Conservation (phyloP, 768 basidiomycete genomes). For the Boletus eberwhitei region DNA sequence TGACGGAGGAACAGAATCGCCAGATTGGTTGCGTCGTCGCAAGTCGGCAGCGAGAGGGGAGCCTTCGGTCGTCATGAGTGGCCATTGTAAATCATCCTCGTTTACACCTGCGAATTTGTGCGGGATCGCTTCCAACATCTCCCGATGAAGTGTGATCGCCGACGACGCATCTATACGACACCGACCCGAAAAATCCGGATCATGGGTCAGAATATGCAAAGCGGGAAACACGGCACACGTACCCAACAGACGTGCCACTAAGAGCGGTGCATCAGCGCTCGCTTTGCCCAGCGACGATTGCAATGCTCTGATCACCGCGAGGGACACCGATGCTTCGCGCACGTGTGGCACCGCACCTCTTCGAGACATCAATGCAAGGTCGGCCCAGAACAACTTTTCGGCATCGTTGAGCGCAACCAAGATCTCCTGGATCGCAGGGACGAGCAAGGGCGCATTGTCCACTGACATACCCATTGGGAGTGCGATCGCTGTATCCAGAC, state of each 20-base stretch:
- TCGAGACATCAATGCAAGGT: conserved; percentile 50
- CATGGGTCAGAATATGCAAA: not conserved
- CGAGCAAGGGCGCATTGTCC: conserved; percentile 36
- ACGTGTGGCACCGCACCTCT: conserved; percentile 68
- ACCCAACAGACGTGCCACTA: conserved; percentile 68
- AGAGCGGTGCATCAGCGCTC: conserved; percentile 43
- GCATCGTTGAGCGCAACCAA: conserved; percentile 60
- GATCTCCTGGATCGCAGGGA: conserved; percentile 54
- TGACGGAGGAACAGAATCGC: conserved; percentile 14
- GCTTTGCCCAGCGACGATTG: conserved; percentile 76
- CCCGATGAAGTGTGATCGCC: conserved; percentile 77
- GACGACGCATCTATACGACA: conserved; percentile 59
- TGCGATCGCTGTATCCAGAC: conserved; percentile 59
- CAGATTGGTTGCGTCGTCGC: conserved; percentile 19
- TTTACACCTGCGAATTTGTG: conserved; percentile 55
- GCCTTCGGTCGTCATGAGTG: conserved; percentile 46
- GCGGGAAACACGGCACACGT: conserved; percentile 4
- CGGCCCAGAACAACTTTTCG: conserved; percentile 66
- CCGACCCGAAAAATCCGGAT: not conserved
- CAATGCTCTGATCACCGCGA: conserved; percentile 70
- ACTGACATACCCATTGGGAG: conserved; percentile 75
- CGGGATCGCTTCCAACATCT: conserved; percentile 79
- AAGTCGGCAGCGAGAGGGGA: conserved; percentile 31
- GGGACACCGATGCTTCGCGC: conserved; percentile 68
- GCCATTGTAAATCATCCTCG: conserved; percentile 76